Conservation (phyloP, 208 protist genomes). For the Trypanosoma theileri region DNA sequence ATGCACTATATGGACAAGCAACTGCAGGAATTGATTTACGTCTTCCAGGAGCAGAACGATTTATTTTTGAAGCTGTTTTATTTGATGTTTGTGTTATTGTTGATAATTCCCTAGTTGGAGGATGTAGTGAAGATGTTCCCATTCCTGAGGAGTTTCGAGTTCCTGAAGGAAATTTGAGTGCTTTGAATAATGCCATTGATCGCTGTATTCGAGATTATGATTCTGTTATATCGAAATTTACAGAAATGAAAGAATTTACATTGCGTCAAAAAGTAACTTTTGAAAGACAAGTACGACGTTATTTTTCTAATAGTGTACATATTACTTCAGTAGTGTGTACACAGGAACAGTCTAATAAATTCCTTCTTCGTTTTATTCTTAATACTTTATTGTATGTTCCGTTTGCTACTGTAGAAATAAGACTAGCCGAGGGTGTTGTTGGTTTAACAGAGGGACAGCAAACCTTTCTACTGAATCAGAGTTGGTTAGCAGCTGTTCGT, state of each 20-base stretch:
- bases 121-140: slow-evolving; percentile 24
- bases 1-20: slow-evolving; percentile 24
- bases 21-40: slow-evolving; percentile 21
- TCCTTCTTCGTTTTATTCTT: slow-evolving; percentile 23
- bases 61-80: slow-evolving; percentile 30
- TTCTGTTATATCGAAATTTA: slow-evolving; percentile 12
- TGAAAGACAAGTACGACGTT: slow-evolving; percentile 30
- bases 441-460: neutral
- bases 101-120: slow-evolving; percentile 26
- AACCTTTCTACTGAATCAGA: slow-evolving; percentile 9
- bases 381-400: slow-evolving; percentile 21
- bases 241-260: slow-evolving; percentile 18
- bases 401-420: slow-evolving; percentile 25
- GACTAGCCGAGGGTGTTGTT: neutral
- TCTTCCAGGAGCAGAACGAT: slow-evolving; percentile 32
- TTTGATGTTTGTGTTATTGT: slow-evolving; percentile 32
- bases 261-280: slow-evolving; percentile 25
- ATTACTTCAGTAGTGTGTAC: slow-evolving; percentile 23
- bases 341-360: slow-evolving; percentile 9
- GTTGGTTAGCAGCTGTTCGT: slow-evolving; percentile 20
- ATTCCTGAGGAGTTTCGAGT: slow-evolving; percentile 27
- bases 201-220: slow-evolving; percentile 21
- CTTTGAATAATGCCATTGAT: slow-evolving; percentile 18
- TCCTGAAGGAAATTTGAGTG: slow-evolving; percentile 15
- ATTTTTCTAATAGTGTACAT: slow-evolving; percentile 40